Conservation (phyloP, 2,329 filamentous ascomycete species). For the Ophiocordyceps camponoti-saundersi region DNA sequence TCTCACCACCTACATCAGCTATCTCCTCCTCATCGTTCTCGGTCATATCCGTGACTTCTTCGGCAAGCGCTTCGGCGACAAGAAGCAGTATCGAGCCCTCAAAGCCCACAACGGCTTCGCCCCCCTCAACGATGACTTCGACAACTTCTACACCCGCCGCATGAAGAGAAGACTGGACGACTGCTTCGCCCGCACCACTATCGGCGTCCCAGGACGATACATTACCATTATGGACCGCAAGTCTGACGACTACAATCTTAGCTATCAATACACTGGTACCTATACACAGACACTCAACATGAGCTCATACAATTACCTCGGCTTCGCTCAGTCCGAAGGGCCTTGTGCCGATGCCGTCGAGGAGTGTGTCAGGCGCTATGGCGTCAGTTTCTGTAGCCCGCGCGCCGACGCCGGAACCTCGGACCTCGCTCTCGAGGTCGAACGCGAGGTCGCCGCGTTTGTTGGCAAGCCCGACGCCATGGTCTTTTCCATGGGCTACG, state of each 20-base stretch:
- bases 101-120: constrained; percentile 79
- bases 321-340: constrained; percentile 93
- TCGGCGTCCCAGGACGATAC: constrained; percentile 83
- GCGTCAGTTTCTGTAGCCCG: constrained; percentile 66
- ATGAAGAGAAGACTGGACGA: constrained; percentile 93
- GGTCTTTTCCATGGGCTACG: constrained; percentile 98
- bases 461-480: constrained; percentile 89
- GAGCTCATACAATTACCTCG: constrained; percentile 99
- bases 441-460: constrained; percentile 75
- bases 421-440: constrained; percentile 77
- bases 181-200: constrained; percentile 84
- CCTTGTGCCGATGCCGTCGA: constrained; percentile 91
- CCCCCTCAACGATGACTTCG: constrained; percentile 92
- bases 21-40: constrained; percentile 86
- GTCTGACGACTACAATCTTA: constrained; percentile 80
- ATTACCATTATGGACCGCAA: constrained; percentile 85
- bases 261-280: constrained; percentile 78
- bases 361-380: constrained; percentile 68
- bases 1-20: constrained; percentile 95
- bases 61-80: constrained; percentile 81
- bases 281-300: constrained; percentile 92
- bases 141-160: constrained; percentile 91
- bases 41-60: constrained; percentile 96
- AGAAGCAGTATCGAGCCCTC: constrained; percentile 66
- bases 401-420: constrained; percentile 73